Conservation (phyloP, 768 basidiomycete species). For the Multifurca ochricompacta region DNA sequence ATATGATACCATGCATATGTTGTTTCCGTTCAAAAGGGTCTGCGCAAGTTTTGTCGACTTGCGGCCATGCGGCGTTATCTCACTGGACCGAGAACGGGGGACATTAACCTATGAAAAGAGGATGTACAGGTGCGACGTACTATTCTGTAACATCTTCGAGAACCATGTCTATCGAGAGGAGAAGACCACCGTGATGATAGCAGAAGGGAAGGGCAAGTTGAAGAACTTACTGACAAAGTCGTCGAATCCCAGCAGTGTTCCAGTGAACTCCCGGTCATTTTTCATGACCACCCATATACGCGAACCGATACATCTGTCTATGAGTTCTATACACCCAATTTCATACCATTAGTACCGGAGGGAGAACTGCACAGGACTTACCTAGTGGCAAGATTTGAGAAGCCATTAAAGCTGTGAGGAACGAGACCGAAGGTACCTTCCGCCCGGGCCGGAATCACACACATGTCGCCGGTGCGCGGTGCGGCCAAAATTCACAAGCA, state of each 20-base stretch:
- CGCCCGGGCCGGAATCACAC: constrained; percentile 3
- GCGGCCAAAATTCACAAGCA: too few species aligned
- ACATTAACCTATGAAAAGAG: neutral
- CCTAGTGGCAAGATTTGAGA: constrained; percentile 93
- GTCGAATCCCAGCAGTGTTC: constrained; percentile 91
- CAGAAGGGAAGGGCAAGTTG: neutral
- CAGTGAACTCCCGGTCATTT: constrained; percentile 92
- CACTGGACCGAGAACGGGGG: constrained; percentile 39
- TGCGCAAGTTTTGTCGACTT: constrained; percentile 80
- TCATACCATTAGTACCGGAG: neutral
- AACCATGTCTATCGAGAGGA: constrained; percentile 63
- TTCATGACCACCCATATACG: constrained; percentile 99
- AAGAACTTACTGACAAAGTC: constrained; percentile 96
- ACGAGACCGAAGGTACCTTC: neutral
- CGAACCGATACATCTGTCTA: constrained; percentile 96
- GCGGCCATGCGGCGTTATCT: constrained; percentile 73
- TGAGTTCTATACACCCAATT: constrained; percentile 55
- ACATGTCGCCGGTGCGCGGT: too few species aligned
- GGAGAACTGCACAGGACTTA: constrained; percentile 26
- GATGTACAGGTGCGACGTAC: constrained; percentile 40
- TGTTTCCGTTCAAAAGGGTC: constrained; percentile 88
- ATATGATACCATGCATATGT: constrained; percentile 83
- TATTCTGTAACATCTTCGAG: constrained; percentile 95
- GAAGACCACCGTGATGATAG: neutral
- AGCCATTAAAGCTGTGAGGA: constrained; percentile 48